phyloP scores from a whole-genome alignment of 176 grass and related monocot genomes.

The Miscanthus lutarioriparius region DNA sequence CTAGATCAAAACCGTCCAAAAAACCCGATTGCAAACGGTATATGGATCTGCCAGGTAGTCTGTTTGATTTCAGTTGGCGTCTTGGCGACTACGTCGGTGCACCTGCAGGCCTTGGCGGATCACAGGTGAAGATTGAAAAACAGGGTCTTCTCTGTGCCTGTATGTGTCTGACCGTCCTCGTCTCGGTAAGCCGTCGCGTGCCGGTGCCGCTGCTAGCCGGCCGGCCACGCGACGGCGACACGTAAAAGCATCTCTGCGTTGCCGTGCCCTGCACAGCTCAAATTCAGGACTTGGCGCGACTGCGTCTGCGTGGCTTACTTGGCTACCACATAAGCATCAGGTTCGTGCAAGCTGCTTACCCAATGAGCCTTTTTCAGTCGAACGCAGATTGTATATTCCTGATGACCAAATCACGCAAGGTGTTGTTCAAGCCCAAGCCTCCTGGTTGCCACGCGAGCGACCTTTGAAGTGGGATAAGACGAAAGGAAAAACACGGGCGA shows the following conservation, averaged over 20 bases:
- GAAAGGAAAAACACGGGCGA: too few relatives aligned
- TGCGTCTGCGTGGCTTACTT: neutral
- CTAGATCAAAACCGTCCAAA: neutral
- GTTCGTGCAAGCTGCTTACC: neutral
- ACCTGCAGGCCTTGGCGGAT: neutral
- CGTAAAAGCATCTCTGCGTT: neutral
- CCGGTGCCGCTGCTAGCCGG: neutral
- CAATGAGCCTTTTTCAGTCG: neutral
- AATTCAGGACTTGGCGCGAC: neutral
- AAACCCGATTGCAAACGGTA: neutral
- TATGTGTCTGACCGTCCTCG: neutral
- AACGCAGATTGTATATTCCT: neutral
- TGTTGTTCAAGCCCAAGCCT: too few relatives aligned
- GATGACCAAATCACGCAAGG: neutral
- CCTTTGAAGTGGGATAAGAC: too few relatives aligned
- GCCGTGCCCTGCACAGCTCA: conserved; percentile 13
- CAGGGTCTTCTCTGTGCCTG: neutral
- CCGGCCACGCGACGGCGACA: neutral
- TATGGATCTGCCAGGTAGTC: neutral
- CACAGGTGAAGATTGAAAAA: neutral
- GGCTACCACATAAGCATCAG: neutral
- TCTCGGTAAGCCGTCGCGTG: conserved; percentile 8
- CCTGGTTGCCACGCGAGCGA: too few relatives aligned
- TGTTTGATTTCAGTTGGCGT: neutral
- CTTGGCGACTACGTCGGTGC: neutral